Percentiles rank a stretch among this genome's conserved stretches.
phyloP scores from a whole-genome alignment of 2,329 filamentous ascomycete species.

The Fusarium neocosmosporiellum region DNA sequence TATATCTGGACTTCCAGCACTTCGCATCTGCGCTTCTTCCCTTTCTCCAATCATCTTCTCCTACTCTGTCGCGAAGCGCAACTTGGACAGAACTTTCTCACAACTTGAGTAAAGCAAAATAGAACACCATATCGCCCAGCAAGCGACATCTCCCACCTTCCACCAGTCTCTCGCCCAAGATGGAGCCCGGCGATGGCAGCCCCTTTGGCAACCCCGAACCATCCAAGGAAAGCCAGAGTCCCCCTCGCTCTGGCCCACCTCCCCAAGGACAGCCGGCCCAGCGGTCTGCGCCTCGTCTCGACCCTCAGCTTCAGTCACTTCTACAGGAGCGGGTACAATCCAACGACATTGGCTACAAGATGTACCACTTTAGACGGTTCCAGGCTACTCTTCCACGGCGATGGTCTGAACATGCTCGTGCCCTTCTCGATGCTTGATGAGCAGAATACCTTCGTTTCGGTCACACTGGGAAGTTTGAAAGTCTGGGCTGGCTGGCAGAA shows the following conservation, averaged over 20 bases:
- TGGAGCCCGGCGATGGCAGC: not conserved
- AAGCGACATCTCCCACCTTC: not conserved
- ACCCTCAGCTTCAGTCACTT: not conserved
- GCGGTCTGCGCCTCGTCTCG: not conserved
- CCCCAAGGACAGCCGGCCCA: not conserved
- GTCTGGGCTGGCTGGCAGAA: not conserved
- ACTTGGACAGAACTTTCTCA: not conserved
- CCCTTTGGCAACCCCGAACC: not conserved
- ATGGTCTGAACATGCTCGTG: not conserved
- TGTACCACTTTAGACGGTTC: not conserved
- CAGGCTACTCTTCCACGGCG: not conserved
- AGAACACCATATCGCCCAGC: not conserved
- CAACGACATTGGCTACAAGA: not conserved
- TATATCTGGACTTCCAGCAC: not conserved
- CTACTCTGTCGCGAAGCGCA: not conserved
- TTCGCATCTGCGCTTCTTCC: not conserved
- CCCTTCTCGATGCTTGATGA: not conserved
- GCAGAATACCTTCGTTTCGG: not conserved
- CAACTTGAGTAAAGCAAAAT: not conserved
- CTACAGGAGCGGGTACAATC: not conserved
- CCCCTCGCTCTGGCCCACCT: not conserved
- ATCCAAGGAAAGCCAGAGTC: not conserved
- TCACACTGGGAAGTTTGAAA: not conserved
- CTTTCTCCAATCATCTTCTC: not conserved
- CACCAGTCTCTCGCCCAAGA: not conserved